Percentiles rank a stretch among this genome's conserved stretches.
Evolutionary conservation across 176 grass and related monocot genomes (phyloP).

Genomic region (Oryza australiensis): DNA sequence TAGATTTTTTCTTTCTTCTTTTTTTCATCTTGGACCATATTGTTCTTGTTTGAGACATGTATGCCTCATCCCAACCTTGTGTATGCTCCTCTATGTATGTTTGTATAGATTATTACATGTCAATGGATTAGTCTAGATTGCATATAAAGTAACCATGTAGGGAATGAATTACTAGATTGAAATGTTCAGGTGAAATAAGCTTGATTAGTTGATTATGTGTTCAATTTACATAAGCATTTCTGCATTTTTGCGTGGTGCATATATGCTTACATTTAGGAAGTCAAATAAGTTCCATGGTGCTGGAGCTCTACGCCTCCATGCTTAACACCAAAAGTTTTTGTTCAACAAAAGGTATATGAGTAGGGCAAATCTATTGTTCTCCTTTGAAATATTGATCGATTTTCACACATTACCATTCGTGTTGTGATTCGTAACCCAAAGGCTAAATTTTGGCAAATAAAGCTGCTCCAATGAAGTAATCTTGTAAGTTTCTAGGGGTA

Average conservation of each 20-base stretch:
- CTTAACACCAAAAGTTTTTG: too few species aligned
- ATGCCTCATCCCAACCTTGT: neutral
- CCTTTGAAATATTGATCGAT: neutral
- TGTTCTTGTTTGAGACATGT: neutral
- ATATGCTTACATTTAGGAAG: too few species aligned
- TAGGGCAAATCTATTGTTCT: neutral
- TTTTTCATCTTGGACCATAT: neutral
- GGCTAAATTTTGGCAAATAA: too few species aligned
- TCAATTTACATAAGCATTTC: neutral
- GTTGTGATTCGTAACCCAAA: neutral
- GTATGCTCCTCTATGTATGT: neutral
- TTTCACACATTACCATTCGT: neutral
- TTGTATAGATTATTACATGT: neutral
- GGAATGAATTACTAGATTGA: neutral
- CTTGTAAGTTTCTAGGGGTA: too few species aligned
- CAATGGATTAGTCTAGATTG: neutral
- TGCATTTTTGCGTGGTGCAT: neutral
- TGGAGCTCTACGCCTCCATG: too few species aligned
- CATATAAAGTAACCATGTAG: neutral
- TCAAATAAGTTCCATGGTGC: too few species aligned
- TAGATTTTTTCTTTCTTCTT: neutral
- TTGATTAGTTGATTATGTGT: neutral
- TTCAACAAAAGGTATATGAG: too few species aligned
- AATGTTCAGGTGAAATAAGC: neutral
- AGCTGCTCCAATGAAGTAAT: too few species aligned